Base-by-base conservation (phyloP, 2,329 filamentous ascomycete species). In the Trichoderma sp. region DNA sequence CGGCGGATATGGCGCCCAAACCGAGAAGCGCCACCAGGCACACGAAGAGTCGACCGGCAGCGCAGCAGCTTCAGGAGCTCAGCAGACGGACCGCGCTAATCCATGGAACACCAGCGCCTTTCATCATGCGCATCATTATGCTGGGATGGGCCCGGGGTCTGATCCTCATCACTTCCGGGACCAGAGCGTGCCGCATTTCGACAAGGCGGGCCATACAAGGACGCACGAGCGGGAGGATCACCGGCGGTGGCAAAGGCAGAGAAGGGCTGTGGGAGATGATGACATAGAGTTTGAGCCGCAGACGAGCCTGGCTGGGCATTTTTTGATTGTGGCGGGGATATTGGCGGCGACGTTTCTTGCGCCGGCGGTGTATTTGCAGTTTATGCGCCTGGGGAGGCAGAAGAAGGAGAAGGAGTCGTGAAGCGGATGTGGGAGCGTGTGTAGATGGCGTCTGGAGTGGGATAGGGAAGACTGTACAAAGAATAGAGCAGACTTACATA, bases 1-100 rank as follows among this genome's bases (percentile, higher is more conserved):
- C 77, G 95, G 95, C 5, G 94, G 93, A 3, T 97, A 95, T 89
- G 94, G 94, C 65, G 83, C 85, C 3, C 90, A 94, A 75, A 82
- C 85, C 3, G 89, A 89, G 45, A 93, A 93, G 84, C 83, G 91
- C 50, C 84, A 85, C 72, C 87, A 87, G 45, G 88, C 88, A 62
- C 88, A 91, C 76, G 87, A 88, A 71, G 80, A 83, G 64, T 81
- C 82, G 76, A 86, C 79, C 80, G 83, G 81, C 75, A 82, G 82
- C n/a, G 78, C 67, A 14, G 66, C 68, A 18, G 66, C 68, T 41
- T 75, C 60, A 41, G 41, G 60, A 11, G 9, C 62, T 21, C 33
- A 64, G 14, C 33, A 64, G 29, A 14, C 29, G 31, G 45, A 65
- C 21, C 63, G 69, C 33, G 72, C 75, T n/a, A 69, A 77, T 8